Percentiles rank a stretch among this genome's conserved stretches.
Conservation (phyloP, 805 yeast species). For the Pichia scutulata region DNA sequence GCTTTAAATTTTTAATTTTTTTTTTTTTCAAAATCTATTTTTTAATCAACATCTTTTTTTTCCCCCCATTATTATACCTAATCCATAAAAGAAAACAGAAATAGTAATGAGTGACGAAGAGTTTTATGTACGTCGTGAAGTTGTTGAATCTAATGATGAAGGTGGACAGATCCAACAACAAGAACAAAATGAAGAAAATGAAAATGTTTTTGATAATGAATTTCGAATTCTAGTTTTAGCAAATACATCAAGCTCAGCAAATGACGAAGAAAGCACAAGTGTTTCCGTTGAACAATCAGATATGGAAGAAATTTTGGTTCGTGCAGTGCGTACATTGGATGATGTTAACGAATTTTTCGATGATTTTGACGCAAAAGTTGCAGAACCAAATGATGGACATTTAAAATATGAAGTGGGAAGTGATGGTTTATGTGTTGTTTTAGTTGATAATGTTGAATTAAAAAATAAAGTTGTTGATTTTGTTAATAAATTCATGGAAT, state of each 20-base stretch:
- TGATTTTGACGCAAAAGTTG: conserved; percentile 41
- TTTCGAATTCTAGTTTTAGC: conserved; percentile 12
- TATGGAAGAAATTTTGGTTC: conserved; percentile 37
- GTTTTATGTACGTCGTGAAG: conserved; percentile 10
- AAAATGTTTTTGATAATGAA: conserved; percentile 9
- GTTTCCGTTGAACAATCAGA: conserved; percentile 28
- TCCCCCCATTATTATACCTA: background rate
- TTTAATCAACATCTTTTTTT: too few relatives aligned
- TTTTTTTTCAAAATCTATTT: background rate
- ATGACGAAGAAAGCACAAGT: conserved; percentile 19
- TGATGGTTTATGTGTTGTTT: conserved; percentile 49
- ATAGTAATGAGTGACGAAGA: conserved; percentile 15
- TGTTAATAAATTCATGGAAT: conserved; percentile 29
- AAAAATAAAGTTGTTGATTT: conserved; percentile 33
- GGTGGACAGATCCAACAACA: background rate
- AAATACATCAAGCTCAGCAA: background rate
- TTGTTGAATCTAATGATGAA: conserved; percentile 3
- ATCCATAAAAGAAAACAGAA: background rate
- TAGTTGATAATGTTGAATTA: conserved; percentile 38
- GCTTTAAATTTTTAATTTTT: too few relatives aligned
- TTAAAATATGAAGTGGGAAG: conserved; percentile 55
- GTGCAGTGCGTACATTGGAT: conserved; percentile 32
- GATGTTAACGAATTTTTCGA: conserved; percentile 47
- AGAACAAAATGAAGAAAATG: background rate
- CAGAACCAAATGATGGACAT: conserved; percentile 47